Base-by-base conservation (phyloP, 441 rosid genomes). In the Pelargonium myrrhifolium region DNA sequence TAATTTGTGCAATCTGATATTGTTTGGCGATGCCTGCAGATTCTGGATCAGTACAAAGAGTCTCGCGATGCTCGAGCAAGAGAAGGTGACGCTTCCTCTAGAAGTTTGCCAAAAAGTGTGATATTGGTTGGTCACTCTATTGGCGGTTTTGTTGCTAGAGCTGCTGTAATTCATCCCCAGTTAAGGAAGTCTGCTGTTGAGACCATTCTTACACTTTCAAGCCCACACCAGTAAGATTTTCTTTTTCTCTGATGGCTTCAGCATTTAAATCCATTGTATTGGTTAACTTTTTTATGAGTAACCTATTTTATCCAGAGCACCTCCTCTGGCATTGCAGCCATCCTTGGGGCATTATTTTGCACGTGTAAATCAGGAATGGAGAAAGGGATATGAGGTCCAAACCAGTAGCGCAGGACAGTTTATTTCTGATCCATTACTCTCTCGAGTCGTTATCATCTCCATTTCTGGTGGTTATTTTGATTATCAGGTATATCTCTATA, bases 101-200 rank as follows among this genome's bases (percentile, higher is more conserved):
- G 84, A 70, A 84, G 70, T 66, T 73, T 86, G 83, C 98, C 99
- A 47, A 81, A 73, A 68, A 88, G 80, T 84, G 98, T 94, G 73
- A 88, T 94, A 76, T 80, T 94, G 83, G 90, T 94, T 78, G 99
- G 97, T 65, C 99, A 94, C 79, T 94, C 99, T 63, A 89, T 94
- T 89, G 99, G 99, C 75, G 99, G 99, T 68, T 92, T 94, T 81
- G 97, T 94, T 79, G 97, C 99, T 74, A 88, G 99, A 87, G 98
- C 99, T 74, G 98, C 91, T 72, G 78, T 86, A 4, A 74, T 89
- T 72, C 96, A 91, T 77, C 97, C 97, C 67, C 82, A 31, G 70
- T 78, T 94, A 68, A 84, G 94, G 80, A 89, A 87, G 75, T 84
- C 83, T 62, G 83, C 94, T 62, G 91, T 94, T 62, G 89, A 86